Conservation (phyloP, 805 yeast species). For the Metschnikowia bowlesiae region DNA sequence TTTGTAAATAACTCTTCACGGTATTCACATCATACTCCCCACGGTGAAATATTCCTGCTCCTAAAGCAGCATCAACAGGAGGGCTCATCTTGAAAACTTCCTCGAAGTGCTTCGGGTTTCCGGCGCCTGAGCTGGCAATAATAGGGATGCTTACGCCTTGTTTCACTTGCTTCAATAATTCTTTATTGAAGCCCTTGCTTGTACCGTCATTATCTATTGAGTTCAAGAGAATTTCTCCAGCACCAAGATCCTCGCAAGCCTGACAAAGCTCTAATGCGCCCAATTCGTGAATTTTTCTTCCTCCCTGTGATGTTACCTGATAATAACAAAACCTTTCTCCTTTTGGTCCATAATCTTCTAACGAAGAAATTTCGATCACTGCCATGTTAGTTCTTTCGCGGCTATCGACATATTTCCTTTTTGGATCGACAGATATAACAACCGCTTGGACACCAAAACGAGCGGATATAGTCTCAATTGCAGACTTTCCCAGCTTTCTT, state of each 20-base stretch:
- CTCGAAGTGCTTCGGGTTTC: constrained; percentile 83
- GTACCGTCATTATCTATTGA: constrained; percentile 98
- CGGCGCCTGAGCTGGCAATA: constrained; percentile 98
- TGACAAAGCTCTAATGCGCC: constrained; percentile 87
- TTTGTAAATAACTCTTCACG: constrained; percentile 65
- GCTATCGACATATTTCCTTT: constrained; percentile 66
- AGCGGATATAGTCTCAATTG: constrained; percentile 88
- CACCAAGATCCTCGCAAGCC: constrained; percentile 91
- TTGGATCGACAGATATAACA: constrained; percentile 97
- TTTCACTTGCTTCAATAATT: constrained; percentile 75
- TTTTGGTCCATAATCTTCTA: constrained; percentile 62
- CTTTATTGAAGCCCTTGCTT: constrained; percentile 89
- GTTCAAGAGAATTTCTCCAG: constrained; percentile 90
- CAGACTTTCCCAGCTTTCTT: constrained; percentile 66
- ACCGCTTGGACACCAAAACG: constrained; percentile 97
- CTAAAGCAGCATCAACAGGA: constrained; percentile 91
- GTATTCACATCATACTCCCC: constrained; percentile 85
- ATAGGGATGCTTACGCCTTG: constrained; percentile 80
- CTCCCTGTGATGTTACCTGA: constrained; percentile 95
- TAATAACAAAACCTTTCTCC: constrained; percentile 90
- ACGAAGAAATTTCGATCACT: constrained; percentile 54
- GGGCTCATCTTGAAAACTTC: constrained; percentile 77
- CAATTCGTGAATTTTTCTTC: constrained; percentile 77
- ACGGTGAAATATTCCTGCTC: constrained; percentile 98
- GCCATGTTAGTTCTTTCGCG: constrained; percentile 61